A percentile compares a stretch with the other conserved stretches of the same genome.
These are phyloP conservation scores for Penstemon barbatus DNA, from an alignment of 257 asterid species.

Conservation along the genomic window DNA sequence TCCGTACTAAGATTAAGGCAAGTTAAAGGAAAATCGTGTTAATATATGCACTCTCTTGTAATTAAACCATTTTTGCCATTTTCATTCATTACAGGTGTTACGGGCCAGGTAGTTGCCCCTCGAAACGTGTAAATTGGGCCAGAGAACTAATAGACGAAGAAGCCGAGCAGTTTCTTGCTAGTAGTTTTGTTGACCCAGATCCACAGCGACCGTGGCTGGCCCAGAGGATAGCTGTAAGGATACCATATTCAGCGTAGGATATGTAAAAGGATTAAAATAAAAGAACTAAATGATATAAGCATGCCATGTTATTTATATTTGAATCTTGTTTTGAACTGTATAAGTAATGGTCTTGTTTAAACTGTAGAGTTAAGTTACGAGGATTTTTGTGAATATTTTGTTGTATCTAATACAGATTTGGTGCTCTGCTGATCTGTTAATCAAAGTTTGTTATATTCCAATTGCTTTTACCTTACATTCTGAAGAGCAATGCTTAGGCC, in stretches of 20 bases:
- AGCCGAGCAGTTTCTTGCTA: constrained; percentile 69
- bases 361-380: too few relatives aligned
- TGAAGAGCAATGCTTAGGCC: too few relatives aligned
- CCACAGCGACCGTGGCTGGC: constrained; percentile 76
- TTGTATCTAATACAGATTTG: too few relatives aligned
- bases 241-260: constrained; percentile 68
- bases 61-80: neutral
- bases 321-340: neutral
- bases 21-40: neutral
- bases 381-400: too few relatives aligned
- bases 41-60: too few relatives aligned
- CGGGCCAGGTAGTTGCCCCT: constrained; percentile 84
- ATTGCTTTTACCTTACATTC: too few relatives aligned
- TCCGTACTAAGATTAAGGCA: neutral
- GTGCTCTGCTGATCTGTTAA: too few relatives aligned
- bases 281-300: neutral
- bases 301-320: neutral
- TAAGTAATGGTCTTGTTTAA: too few relatives aligned
- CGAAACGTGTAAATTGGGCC: constrained; percentile 83
- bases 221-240: constrained; percentile 64
- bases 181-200: constrained; percentile 75
- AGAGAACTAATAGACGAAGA: constrained; percentile 87
- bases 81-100: constrained; percentile 56
- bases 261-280: neutral
- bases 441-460: too few relatives aligned